phyloP scores from a whole-genome alignment of 306 rosid genomes.

The Cercis canadensis region DNA sequence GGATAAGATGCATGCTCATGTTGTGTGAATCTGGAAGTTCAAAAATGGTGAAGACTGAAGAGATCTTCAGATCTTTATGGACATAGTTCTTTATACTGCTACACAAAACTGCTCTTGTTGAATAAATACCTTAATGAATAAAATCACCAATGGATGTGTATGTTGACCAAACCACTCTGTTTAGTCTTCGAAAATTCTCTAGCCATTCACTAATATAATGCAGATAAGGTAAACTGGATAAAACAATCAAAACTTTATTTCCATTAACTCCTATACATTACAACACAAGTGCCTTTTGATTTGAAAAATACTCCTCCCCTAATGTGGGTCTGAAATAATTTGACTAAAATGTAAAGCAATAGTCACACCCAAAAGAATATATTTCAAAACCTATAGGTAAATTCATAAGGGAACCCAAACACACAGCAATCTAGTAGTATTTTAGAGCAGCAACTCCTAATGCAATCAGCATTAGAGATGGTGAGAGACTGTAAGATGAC shows the following conservation, averaged over 20 bases:
- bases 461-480: slow-evolving; percentile 51
- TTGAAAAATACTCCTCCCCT: slow-evolving; percentile 24
- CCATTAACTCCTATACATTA: slow-evolving; percentile 14
- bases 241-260: slow-evolving; percentile 36
- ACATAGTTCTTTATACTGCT: background rate
- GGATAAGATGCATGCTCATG: too few species aligned
- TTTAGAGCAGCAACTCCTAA: slow-evolving; percentile 48
- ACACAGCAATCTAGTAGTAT: slow-evolving; percentile 40
- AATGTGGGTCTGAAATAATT: slow-evolving; percentile 30
- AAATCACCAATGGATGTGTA: too few species aligned
- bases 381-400: background rate
- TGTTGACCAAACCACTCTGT: background rate
- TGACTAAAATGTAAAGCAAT: slow-evolving; percentile 23
- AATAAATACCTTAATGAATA: too few species aligned
- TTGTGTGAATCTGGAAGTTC: background rate
- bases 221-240: too few species aligned
- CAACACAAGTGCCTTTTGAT: slow-evolving; percentile 24
- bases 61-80: too few species aligned
- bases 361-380: slow-evolving; percentile 30
- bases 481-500: slow-evolving; percentile 44
- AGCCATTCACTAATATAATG: background rate
- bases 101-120: too few species aligned
- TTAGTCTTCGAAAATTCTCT: background rate
- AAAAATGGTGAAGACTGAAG: too few species aligned
- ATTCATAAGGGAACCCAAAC: background rate